Percentiles rank a stretch among this genome's conserved stretches.
Conservation (phyloP, 2,329 filamentous ascomycete species). For the Ceratocystis variospora region DNA sequence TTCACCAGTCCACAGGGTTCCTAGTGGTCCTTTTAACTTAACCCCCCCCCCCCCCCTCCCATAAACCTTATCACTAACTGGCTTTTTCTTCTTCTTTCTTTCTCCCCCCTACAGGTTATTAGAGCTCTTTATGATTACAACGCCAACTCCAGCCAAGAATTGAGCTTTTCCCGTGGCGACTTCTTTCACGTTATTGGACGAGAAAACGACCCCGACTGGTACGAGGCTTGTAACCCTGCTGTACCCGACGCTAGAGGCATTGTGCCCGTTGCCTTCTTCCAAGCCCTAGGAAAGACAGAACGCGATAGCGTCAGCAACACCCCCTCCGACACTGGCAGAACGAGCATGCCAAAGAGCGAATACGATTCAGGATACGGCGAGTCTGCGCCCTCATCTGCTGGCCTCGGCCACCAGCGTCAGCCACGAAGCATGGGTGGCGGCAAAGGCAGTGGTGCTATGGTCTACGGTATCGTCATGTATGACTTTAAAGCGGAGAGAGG, state of each 20-base stretch:
- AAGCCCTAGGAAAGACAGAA: constrained; percentile 81
- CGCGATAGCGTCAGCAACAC: constrained; percentile 53
- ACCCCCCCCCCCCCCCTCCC: constrained; percentile 4
- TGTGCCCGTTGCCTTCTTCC: constrained; percentile 88
- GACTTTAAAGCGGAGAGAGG: constrained; percentile 89
- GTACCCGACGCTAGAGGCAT: constrained; percentile 76
- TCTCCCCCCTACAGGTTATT: constrained; percentile 54
- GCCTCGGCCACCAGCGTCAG: constrained; percentile 29
- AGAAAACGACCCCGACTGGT: constrained; percentile 92
- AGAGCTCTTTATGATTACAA: constrained; percentile 90
- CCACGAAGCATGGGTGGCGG: constrained; percentile 35
- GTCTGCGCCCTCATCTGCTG: constrained; percentile 18
- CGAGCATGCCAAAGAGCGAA: constrained; percentile 38
- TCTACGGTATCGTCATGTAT: constrained; percentile 94
- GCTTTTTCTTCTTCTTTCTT: constrained; percentile 12
- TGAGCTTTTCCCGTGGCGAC: constrained; percentile 87
- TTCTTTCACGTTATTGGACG: constrained; percentile 97
- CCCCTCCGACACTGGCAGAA: constrained; percentile 44
- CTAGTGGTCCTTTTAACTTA: neutral
- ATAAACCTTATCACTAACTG: constrained; percentile 12
- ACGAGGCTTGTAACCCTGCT: constrained; percentile 92
- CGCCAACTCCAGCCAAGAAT: constrained; percentile 60
- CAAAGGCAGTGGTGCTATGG: constrained; percentile 51
- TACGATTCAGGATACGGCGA: constrained; percentile 89
- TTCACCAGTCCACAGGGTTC: constrained; percentile 12